These are phyloP conservation scores for Rutidosis leptorrhynchoides DNA, from an alignment of 129 eudicot species.

Conservation along the genomic window DNA sequence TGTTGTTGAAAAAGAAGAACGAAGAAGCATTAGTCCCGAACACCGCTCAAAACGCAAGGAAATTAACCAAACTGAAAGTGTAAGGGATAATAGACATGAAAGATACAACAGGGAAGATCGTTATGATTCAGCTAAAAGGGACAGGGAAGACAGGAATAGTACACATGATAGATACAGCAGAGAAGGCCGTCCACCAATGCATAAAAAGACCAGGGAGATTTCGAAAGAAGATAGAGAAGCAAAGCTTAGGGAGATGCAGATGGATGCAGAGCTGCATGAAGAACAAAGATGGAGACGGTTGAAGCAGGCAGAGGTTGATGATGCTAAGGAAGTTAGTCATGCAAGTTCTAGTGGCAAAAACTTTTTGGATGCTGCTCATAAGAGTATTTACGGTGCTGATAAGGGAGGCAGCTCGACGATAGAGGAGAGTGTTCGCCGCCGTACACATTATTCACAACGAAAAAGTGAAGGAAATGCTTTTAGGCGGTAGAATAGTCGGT, in stretches of 20 bases:
- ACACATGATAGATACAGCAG: conserved; percentile 19
- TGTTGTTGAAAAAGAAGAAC: conserved; percentile 28
- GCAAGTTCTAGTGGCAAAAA: conserved; percentile 49
- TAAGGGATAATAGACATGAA: conserved; percentile 16
- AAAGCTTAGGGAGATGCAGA: conserved; percentile 76
- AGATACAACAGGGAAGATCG: conserved; percentile 19
- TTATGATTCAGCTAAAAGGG: conserved; percentile 16
- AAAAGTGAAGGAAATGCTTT: conserved; percentile 76
- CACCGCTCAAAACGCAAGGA: conserved; percentile 38
- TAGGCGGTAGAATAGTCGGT: conserved; percentile 41
- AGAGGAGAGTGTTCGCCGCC: conserved; percentile 93
- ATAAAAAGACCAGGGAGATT: conserved; percentile 33
- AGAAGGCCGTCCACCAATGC: conserved; percentile 26
- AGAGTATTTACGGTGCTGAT: conserved; percentile 78
- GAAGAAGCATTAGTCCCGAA: conserved; percentile 23
- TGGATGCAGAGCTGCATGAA: conserved; percentile 90
- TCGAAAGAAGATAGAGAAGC: conserved; percentile 89
- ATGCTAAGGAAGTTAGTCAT: conserved; percentile 60
- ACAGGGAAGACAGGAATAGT: conserved; percentile 29
- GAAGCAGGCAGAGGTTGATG: conserved; percentile 73
- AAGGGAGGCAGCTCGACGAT: conserved; percentile 92
- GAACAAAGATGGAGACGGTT: conserved; percentile 92
- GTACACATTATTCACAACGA: conserved; percentile 73
- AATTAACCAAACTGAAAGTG: conserved; percentile 12
- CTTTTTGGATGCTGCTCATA: conserved; percentile 74